These are phyloP conservation scores for Phaeophleospora eucalypticola DNA, from an alignment of 2,329 filamentous ascomycete genomes.

Conservation along the genomic window DNA sequence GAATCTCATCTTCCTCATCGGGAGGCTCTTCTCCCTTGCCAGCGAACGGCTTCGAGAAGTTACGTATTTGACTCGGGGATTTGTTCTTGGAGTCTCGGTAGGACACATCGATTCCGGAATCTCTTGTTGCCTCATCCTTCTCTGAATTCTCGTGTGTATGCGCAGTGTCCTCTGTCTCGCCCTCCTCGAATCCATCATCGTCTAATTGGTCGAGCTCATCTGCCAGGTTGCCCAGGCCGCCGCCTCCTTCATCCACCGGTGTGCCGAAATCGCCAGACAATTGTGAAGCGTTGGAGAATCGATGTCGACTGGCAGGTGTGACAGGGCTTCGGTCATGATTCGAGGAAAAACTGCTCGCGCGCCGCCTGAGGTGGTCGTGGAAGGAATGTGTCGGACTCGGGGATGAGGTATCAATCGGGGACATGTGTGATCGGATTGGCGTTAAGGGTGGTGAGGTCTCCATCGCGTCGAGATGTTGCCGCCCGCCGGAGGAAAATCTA, in stretches of 20 bases:
- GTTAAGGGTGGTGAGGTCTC: constrained; percentile 5
- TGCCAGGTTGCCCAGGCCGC: constrained; percentile 70
- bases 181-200: constrained; percentile 30
- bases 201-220: constrained; percentile 76
- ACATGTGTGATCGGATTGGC: constrained; percentile 29
- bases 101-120: constrained; percentile 45
- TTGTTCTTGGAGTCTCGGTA: constrained; percentile 34
- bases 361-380: constrained; percentile 26
- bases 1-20: constrained; percentile 21
- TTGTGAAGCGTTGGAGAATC: constrained; percentile 32
- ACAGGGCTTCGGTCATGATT: constrained; percentile 42
- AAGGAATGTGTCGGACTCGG: constrained; percentile 29
- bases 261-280: constrained; percentile 37
- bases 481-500: not conserved
- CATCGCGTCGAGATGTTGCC: not conserved
- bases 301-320: constrained; percentile 38
- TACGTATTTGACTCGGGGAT: constrained; percentile 51
- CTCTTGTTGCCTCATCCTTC: constrained; percentile 36
- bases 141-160: constrained; percentile 20
- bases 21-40: constrained; percentile 21
- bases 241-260: constrained; percentile 38
- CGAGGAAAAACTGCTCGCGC: constrained; percentile 41
- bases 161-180: constrained; percentile 19
- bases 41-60: constrained; percentile 31
- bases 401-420: constrained; percentile 42